Conservation (phyloP, 768 basidiomycete genomes). For the Calvatia gigantea region DNA sequence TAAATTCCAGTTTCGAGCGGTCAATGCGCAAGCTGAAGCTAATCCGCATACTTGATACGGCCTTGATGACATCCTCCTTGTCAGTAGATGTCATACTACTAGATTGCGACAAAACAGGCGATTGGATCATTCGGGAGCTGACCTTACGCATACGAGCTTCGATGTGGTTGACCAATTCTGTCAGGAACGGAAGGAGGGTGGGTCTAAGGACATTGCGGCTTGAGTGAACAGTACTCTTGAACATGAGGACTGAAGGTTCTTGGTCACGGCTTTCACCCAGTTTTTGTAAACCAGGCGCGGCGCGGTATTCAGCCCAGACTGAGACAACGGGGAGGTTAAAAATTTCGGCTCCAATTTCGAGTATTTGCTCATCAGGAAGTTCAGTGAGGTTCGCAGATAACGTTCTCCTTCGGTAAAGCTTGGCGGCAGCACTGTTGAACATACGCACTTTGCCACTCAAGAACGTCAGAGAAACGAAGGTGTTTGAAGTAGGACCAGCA, state of each 20-base stretch:
- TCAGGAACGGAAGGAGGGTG: conserved; percentile 79
- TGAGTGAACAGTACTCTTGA: conserved; percentile 87
- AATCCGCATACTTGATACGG: conserved; percentile 58
- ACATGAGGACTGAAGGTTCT: conserved; percentile 63
- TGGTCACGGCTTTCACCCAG: conserved; percentile 24
- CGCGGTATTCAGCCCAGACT: conserved; percentile 80
- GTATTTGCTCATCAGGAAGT: conserved; percentile 50
- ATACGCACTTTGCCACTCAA: conserved; percentile 81
- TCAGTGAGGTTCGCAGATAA: conserved; percentile 34
- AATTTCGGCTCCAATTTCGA: conserved; percentile 52
- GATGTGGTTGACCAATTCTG: conserved; percentile 66
- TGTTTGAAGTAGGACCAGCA: conserved; percentile 50
- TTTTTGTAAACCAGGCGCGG: conserved; percentile 44
- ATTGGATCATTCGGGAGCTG: conserved; percentile 26
- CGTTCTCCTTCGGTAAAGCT: conserved; percentile 35
- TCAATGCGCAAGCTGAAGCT: conserved; percentile 91
- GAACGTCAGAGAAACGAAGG: conserved; percentile 71
- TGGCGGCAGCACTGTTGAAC: conserved; percentile 46
- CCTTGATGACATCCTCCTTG: conserved; percentile 16
- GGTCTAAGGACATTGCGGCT: conserved; percentile 85
- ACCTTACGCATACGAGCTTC: conserved; percentile 66
- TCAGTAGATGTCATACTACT: conserved; percentile 17
- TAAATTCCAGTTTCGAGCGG: conserved; percentile 79
- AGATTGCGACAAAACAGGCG: conserved; percentile 13
- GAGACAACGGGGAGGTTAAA: conserved; percentile 76